Percentiles rank a stretch among this genome's conserved stretches.
Evolutionary conservation across 169 alveolate genomes (phyloP).

Genomic region (Plasmodium vivax): DNA sequence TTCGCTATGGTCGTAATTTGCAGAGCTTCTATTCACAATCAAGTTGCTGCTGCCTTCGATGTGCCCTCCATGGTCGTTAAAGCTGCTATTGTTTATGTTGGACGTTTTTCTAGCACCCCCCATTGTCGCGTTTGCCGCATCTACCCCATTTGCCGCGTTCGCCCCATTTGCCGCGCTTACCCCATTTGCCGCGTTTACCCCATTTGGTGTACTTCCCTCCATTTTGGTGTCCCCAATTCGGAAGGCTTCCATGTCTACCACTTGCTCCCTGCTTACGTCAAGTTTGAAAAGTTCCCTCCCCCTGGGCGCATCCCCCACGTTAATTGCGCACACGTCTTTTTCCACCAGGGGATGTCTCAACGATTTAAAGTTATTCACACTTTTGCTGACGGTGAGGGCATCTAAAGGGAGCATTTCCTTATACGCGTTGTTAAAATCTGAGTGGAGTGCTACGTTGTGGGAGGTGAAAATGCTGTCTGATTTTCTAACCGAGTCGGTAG

Average conservation of each 20-base stretch:
- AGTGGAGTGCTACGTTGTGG: neutral
- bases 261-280: neutral
- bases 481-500: slow-evolving; percentile 17
- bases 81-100: neutral
- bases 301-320: neutral
- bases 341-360: slow-evolving; percentile 14
- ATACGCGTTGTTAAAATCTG: slow-evolving; percentile 40
- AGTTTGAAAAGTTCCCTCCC: neutral
- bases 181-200: too few relatives aligned
- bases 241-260: neutral
- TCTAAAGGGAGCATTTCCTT: slow-evolving; percentile 29
- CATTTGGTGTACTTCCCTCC: neutral
- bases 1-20: neutral
- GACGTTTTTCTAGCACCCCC: neutral
- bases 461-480: slow-evolving; percentile 13
- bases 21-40: neutral
- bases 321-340: neutral
- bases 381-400: neutral
- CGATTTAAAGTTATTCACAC: neutral
- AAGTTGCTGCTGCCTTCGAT: neutral
- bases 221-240: neutral
- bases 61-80: neutral
- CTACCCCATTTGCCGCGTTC: too few relatives aligned
- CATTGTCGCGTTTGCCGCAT: too few relatives aligned
- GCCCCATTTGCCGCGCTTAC: too few relatives aligned